A percentile compares a stretch with the other conserved stretches of the same genome.
phyloP scores from a whole-genome alignment of 768 basidiomycete genomes.

The Auricularia cornea region DNA sequence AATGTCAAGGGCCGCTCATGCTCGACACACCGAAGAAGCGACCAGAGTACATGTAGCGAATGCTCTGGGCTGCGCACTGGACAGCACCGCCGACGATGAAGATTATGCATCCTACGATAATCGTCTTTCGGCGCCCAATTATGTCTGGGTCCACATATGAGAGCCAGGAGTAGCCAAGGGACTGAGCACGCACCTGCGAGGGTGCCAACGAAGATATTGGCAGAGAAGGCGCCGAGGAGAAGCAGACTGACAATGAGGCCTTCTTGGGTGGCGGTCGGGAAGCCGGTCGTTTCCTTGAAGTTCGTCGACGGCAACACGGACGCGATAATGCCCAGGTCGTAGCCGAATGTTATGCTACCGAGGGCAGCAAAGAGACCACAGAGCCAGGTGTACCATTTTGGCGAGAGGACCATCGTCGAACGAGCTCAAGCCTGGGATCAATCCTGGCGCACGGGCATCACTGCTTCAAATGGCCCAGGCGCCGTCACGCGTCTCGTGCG shows the following conservation, averaged over 20 bases:
- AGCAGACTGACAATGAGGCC: conserved; percentile 34
- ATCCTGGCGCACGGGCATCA: no score
- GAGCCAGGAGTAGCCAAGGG: no score
- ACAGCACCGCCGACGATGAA: conserved; percentile 34
- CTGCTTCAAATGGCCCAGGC: no score
- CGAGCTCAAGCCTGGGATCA: background rate
- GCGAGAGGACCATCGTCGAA: conserved; percentile 27
- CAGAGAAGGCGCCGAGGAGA: conserved; percentile 20
- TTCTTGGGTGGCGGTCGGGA: conserved; percentile 27
- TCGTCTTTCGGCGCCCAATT: background rate
- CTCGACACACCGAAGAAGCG: conserved; percentile 32
- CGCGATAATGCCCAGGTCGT: conserved; percentile 45
- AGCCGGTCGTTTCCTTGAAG: conserved; percentile 27
- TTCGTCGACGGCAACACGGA: conserved; percentile 23
- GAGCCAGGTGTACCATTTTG: conserved; percentile 46
- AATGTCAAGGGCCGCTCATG: no score
- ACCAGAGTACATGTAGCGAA: conserved; percentile 42
- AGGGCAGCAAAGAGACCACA: conserved; percentile 39
- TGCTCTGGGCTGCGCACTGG: conserved; percentile 38
- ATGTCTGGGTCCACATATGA: background rate
- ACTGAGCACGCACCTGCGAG: conserved; percentile 30
- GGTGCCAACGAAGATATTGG: conserved; percentile 37
- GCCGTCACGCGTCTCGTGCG: no score
- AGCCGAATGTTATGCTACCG: conserved; percentile 37
- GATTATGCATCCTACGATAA: background rate